Evolutionary conservation across 2,329 filamentous ascomycete genomes (phyloP), one percentile per base, ranked within the genome.

Genomic region (Trichoderma sp.): DNA sequence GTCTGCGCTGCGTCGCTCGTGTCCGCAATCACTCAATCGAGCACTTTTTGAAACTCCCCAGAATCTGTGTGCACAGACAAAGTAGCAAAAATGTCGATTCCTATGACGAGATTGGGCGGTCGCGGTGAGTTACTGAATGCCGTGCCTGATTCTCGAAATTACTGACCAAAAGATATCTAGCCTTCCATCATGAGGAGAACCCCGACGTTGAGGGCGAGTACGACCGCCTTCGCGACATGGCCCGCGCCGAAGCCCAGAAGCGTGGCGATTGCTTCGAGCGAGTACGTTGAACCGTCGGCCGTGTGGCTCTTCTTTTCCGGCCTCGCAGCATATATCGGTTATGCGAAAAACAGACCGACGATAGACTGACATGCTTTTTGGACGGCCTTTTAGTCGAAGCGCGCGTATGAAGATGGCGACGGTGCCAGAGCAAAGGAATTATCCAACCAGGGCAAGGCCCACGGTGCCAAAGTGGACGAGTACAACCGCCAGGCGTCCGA

Each of bases 401-500:
- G 93, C 77, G 95, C 95, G 29, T 98, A 97, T 83, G 83, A 90
- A 71, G 85, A 84, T 68, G 94, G 95, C 77, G 93, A 98, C 79
- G 92, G 94, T 73, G 93, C 88, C 21, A 83, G 79, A n/a, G 96
- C 96, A 62, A 94, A 97, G 79, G 83, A 92, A 68, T 86, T 97
- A 64, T 94, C 91, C 49, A 89, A 96, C 75, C 88, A 97, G 80
- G 93, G 92, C 77, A 97, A 98, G 81, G 81, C 83, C 56, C 94
- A 98, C 79, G 94, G 91, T 53, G 88, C 89, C 70, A 88, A 91
- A 78, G 96, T 96, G 88, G 93, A 96, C 73, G 85, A 91, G 70
- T 96, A 94, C 83, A 97, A 97, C 84, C 89, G 88, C 73, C 93
- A 97, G 80, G 96, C 96, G 1, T 93, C 92, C 70, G 92, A 97